Evolutionary conservation across 495 filamentous ascomycete genomes (phyloP), one percentile per base, ranked within the genome.

Genomic region (Lepidopterella palustris): DNA sequence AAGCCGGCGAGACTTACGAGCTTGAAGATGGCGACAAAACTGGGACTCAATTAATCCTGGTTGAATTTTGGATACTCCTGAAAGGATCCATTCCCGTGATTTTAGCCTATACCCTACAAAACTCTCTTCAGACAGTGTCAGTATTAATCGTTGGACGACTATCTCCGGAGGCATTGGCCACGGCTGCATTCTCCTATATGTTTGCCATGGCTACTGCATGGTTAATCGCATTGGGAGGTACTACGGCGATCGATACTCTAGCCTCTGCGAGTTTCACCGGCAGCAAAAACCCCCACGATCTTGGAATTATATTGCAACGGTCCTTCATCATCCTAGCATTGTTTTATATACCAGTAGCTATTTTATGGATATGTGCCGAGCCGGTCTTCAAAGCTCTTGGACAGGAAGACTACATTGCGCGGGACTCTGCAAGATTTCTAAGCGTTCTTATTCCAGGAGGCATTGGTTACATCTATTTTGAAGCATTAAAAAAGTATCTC

Each of bases 151-250:
- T 90, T 20, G 92, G 92, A 21, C 83, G 89, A 9, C 76, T 89
- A 8, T 90, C 86, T 1, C 88, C 92, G 0, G 84, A 92, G 70
- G 83, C 89, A 20, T 76, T 97, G 8, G 87, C 91, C 1, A 87
- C 87, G 0, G 86, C 88, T 5, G 90, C 92, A 8, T 96, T 96
- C 72, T 87, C 87, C 0, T 89, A 92, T 73, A 92, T 96, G 92
- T 97, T 96, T 62, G 92, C 92, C 40, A 88, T 90, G 86, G 83
- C 88, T 10, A 92, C 89, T 0, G 92, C 81, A 0, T 96, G 92
- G 92, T 78, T 97, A 53, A 87, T 97, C 66, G 92, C 85, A 0
- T 77, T 97, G 3, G 92, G 92, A n/a, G 92, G 92, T 5, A 92
- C 90, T 1, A 97, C 90, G 1, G 91, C 91, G 1, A 76, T 96